Conservation (phyloP, 805 yeast genomes). For the Myxozyma mucilagina region DNA sequence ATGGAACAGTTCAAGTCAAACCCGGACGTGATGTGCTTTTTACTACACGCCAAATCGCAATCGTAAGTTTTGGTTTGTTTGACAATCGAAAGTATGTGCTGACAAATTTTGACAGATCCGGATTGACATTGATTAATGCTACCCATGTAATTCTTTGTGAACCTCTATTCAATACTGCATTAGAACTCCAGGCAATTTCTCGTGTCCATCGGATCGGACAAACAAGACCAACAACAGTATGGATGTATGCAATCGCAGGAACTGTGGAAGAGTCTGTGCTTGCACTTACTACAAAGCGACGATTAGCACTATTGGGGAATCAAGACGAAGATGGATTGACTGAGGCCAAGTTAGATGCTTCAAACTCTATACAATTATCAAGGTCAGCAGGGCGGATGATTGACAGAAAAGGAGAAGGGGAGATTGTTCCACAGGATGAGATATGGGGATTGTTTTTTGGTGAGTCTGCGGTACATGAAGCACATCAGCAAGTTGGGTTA, state of each 20-base stretch:
- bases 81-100: background rate
- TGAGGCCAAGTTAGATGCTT: slow-evolving; percentile 40
- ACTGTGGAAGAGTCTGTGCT: slow-evolving; percentile 90
- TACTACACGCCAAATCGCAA: slow-evolving; percentile 80
- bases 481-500: slow-evolving; percentile 4
- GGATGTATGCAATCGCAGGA: slow-evolving; percentile 83
- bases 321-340: slow-evolving; percentile 36
- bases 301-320: slow-evolving; percentile 43
- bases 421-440: slow-evolving; percentile 57
- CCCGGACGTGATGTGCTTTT: slow-evolving; percentile 71
- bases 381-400: slow-evolving; percentile 54
- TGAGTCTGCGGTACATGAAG: slow-evolving; percentile 7
- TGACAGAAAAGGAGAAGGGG: slow-evolving; percentile 56
- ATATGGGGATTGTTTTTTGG: slow-evolving; percentile 63
- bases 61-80: slow-evolving; percentile 46
- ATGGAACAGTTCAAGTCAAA: slow-evolving; percentile 35
- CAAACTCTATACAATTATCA: slow-evolving; percentile 58
- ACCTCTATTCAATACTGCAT: slow-evolving; percentile 82
- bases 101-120: slow-evolving; percentile 47
- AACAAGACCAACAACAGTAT: slow-evolving; percentile 72
- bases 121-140: slow-evolving; percentile 87
- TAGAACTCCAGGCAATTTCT: slow-evolving; percentile 89
- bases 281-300: slow-evolving; percentile 60
- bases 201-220: slow-evolving; percentile 94
- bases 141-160: slow-evolving; percentile 90